These are phyloP conservation scores for Dictyostelium citrinum DNA, from an alignment of 78 protist species.

Conservation along the genomic window DNA sequence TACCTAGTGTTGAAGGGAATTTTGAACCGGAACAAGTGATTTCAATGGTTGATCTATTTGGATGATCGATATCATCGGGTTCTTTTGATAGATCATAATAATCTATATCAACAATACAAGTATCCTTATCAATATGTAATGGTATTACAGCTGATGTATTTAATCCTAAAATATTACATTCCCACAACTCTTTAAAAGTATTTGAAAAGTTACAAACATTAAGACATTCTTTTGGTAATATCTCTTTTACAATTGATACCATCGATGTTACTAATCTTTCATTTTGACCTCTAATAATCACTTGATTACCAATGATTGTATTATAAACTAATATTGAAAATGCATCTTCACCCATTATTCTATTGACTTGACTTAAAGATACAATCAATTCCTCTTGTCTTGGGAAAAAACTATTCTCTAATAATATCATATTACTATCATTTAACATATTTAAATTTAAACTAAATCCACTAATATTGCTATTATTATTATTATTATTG, in stretches of 20 bases:
- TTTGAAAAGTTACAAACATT: slow-evolving; percentile 1
- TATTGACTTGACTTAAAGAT: neutral
- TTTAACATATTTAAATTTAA: neutral
- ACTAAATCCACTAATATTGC: neutral
- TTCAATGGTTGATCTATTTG: slow-evolving; percentile 57
- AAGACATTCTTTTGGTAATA: slow-evolving; percentile 30
- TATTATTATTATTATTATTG: neutral
- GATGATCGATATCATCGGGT: slow-evolving; percentile 69
- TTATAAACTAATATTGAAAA: slow-evolving; percentile 8
- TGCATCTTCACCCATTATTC: slow-evolving; percentile 13
- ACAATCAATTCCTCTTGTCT: neutral
- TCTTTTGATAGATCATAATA: slow-evolving; percentile 58
- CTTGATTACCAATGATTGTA: slow-evolving; percentile 44
- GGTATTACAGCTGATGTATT: slow-evolving; percentile 22
- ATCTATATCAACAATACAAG: slow-evolving; percentile 41
- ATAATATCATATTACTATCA: neutral
- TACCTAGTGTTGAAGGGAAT: slow-evolving; percentile 5
- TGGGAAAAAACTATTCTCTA: slow-evolving; percentile 25
- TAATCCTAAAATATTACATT: slow-evolving; percentile 50
- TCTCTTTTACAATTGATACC: neutral
- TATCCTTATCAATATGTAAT: slow-evolving; percentile 22
- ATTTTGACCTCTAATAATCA: neutral
- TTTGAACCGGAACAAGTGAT: slow-evolving; percentile 9
- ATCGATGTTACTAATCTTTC: slow-evolving; percentile 8
- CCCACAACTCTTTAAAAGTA: slow-evolving; percentile 61